A percentile compares a stretch with the other conserved stretches of the same genome.
These are phyloP conservation scores for Lithohypha guttulata DNA, from an alignment of 2,329 filamentous ascomycete genomes.

Conservation along the genomic window DNA sequence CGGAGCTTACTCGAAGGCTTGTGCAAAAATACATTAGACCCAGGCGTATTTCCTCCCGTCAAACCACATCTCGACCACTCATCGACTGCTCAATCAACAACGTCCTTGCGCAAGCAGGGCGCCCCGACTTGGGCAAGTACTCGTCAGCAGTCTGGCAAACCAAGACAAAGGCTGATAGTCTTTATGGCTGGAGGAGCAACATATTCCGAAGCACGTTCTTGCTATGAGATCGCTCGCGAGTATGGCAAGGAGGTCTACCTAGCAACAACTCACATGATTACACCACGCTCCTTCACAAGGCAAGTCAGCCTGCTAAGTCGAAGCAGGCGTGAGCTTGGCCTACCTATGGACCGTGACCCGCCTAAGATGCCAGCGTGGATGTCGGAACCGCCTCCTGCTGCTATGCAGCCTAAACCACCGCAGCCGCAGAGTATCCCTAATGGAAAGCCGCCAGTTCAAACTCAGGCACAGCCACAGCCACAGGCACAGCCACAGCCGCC, in stretches of 20 bases:
- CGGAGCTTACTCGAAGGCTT: conserved; percentile 74
- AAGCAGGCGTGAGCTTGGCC: conserved; percentile 62
- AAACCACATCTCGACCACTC: conserved; percentile 50
- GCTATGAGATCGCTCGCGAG: conserved; percentile 71
- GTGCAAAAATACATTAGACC: conserved; percentile 56
- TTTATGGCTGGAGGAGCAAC: conserved; percentile 95
- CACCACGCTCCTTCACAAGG: conserved; percentile 67
- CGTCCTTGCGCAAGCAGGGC: conserved; percentile 68
- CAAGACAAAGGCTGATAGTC: conserved; percentile 79
- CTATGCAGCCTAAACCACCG: conserved; percentile 29
- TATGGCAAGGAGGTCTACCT: conserved; percentile 76
- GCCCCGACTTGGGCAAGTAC: conserved; percentile 93
- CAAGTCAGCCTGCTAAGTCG: conserved; percentile 71
- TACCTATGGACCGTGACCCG: conserved; percentile 70
- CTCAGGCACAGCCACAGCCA: conserved; percentile 2
- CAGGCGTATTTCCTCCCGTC: conserved; percentile 58
- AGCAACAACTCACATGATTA: conserved; percentile 84
- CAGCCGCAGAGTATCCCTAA: conserved; percentile 15
- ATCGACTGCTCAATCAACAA: conserved; percentile 46
- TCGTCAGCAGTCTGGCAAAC: conserved; percentile 62
- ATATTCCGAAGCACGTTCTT: conserved; percentile 77
- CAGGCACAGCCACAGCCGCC: conserved; percentile 9
- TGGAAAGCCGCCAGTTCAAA: conserved; percentile 9
- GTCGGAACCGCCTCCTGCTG: conserved; percentile 47
- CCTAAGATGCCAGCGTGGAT: conserved; percentile 77